These are phyloP conservation scores for Aspergillus neotritici DNA, from an alignment of 2,329 filamentous ascomycete species.

Conservation along the genomic window DNA sequence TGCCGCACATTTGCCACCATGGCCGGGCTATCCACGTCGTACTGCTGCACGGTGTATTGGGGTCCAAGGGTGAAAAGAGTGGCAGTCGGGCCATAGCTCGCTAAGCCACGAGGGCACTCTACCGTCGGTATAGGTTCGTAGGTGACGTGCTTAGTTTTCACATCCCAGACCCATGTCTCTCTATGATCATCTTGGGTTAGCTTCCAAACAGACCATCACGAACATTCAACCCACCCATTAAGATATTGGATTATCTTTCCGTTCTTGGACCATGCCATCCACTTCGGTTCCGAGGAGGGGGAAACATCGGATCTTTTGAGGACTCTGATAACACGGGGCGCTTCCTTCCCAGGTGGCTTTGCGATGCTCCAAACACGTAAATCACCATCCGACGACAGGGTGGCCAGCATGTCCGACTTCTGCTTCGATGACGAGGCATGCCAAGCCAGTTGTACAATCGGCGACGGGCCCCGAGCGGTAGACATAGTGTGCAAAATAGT, in stretches of 20 bases:
- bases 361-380: conserved; percentile 94
- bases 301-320: conserved; percentile 69
- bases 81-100: conserved; percentile 85
- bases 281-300: conserved; percentile 70
- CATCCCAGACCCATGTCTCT: conserved; percentile 93
- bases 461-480: conserved; percentile 75
- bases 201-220: conserved; percentile 1
- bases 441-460: conserved; percentile 83
- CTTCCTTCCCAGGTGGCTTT: conserved; percentile 66
- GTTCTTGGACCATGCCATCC: conserved; percentile 98
- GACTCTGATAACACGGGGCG: conserved; percentile 82
- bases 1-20: conserved; percentile 87
- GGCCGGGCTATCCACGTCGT: conserved; percentile 78
- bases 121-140: conserved; percentile 83
- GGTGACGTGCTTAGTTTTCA: conserved; percentile 93
- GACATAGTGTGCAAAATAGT: conserved; percentile 90
- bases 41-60: conserved; percentile 88
- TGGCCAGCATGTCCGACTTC: conserved; percentile 95
- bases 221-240: conserved; percentile 63
- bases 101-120: conserved; percentile 72
- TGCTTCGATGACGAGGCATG: conserved; percentile 93
- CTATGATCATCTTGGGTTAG: conserved; percentile 39
- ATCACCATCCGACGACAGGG: conserved; percentile 86
- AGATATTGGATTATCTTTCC: conserved; percentile 89
- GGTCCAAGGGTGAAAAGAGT: conserved; percentile 84